Evolutionary conservation across 1,284 basidiomycete species (phyloP), one percentile per base, ranked within the genome.

Genomic region (Trametes hirsuta): DNA sequence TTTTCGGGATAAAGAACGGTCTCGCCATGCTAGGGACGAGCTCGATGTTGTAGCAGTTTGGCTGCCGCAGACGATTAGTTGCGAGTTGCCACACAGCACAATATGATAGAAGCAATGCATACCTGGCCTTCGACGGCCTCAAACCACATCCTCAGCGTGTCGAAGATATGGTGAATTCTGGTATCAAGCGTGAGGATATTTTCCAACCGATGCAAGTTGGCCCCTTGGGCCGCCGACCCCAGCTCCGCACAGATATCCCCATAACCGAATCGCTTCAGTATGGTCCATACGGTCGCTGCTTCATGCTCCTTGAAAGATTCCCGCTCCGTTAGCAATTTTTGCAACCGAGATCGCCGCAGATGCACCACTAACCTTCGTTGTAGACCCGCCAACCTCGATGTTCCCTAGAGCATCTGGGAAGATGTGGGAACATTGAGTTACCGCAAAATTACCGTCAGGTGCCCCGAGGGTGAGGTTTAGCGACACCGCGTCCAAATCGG

Each of bases 151-250:
- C 55, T 14, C 47, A 76, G 55, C 2, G 18, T 15, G 58, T 71
- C 68, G 56, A 75, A 76, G 6, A 18, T 22, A 3, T 52, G 15
- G 53, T 71, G 72, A 10, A 66, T 42, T 15, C 6, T 45, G 12
- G 6, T 12, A 21, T 51, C 42, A 55, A 76, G 42, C 3, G 74
- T 76, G 55, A 76, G 61, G 41, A 74, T 59, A 55, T 75, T 76
- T 41, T 71, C 68, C 18, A 75, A 63, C 24, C 62, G 65, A 59
- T 75, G 71, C n/a, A 75, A 63, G 42, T 47, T 46, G 44, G 35
- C 52, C 2, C 44, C 44, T 39, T 37, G 18, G 36, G 34, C 14
- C 22, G 42, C 52, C 36, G 44, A 47, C 18, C 21, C 52, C 35
- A 54, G 52, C 44, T 54, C 65, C n/a, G 64, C 56, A 14, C 44